A percentile compares a stretch with the other conserved stretches of the same genome.
These are phyloP conservation scores for Aspergillus sp. DNA, from an alignment of 2,329 filamentous ascomycete species.

Conservation along the genomic window DNA sequence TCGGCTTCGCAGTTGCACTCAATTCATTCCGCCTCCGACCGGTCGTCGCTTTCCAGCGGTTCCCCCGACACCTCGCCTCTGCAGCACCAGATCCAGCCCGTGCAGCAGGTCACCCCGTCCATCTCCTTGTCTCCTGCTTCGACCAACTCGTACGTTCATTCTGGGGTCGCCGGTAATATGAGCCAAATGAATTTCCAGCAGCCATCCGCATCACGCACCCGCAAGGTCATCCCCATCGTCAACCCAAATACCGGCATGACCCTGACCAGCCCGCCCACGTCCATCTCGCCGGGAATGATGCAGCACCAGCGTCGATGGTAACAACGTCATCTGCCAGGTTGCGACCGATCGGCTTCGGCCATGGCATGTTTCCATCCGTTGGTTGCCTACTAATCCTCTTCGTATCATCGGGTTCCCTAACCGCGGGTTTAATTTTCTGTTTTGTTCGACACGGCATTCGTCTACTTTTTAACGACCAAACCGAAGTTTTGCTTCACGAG, in stretches of 20 bases:
- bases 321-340: constrained; percentile 14
- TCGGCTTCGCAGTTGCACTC: constrained; percentile 78
- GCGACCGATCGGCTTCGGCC: constrained; percentile 17
- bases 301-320: constrained; percentile 42
- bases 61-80: constrained; percentile 87
- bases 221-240: constrained; percentile 95
- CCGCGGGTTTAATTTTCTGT: constrained; percentile 26
- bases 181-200: constrained; percentile 81
- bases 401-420: constrained; percentile 30
- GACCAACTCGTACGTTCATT: constrained; percentile 50
- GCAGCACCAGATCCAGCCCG: constrained; percentile 66
- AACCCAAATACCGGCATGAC: constrained; percentile 85
- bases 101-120: constrained; percentile 63
- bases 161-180: constrained; percentile 55
- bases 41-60: constrained; percentile 87
- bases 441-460: constrained; percentile 20
- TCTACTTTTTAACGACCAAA: constrained; percentile 17
- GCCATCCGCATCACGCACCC: constrained; percentile 75
- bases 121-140: constrained; percentile 59
- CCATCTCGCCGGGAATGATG: constrained; percentile 56
- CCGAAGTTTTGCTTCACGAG: constrained; percentile 18
- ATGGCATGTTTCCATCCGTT: constrained; percentile 25
- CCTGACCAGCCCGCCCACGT: constrained; percentile 78
- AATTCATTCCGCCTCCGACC: constrained; percentile 86
- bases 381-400: constrained; percentile 18